phyloP scores from a whole-genome alignment of 768 basidiomycete genomes.

The Auriscalpium orientale region DNA sequence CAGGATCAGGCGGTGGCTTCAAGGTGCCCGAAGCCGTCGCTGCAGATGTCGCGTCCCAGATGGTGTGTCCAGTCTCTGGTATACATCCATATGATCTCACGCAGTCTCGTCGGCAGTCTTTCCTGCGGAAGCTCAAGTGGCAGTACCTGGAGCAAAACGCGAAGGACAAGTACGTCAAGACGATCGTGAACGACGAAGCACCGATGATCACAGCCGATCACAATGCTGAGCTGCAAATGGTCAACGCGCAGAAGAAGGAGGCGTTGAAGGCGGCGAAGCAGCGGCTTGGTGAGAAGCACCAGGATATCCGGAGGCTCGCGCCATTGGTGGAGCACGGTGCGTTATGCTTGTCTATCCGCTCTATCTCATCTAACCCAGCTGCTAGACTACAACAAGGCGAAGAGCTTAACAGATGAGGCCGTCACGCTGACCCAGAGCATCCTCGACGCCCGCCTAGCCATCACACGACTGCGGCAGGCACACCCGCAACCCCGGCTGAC shows the following conservation, averaged over 20 bases:
- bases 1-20: constrained; percentile 1
- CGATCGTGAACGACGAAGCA: constrained; percentile 81
- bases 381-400: constrained; percentile 55
- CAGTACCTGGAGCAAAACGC: constrained; percentile 88
- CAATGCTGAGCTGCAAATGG: constrained; percentile 53
- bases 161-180: constrained; percentile 81
- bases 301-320: constrained; percentile 54
- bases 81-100: not conserved
- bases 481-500: constrained; percentile 79
- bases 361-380: not conserved
- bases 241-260: constrained; percentile 68
- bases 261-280: constrained; percentile 58
- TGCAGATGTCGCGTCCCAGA: constrained; percentile 50
- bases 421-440: constrained; percentile 65
- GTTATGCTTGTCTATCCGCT: not conserved
- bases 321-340: constrained; percentile 64
- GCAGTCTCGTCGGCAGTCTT: constrained; percentile 38
- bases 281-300: constrained; percentile 50
- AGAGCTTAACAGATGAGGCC: constrained; percentile 44
- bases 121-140: constrained; percentile 77
- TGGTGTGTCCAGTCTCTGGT: constrained; percentile 33
- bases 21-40: constrained; percentile 10
- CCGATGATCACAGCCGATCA: constrained; percentile 74
- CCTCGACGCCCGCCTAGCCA: constrained; percentile 71
- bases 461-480: constrained; percentile 73